phyloP scores from a whole-genome alignment of 164 flowering plant species.

The Aristolochia californica region DNA sequence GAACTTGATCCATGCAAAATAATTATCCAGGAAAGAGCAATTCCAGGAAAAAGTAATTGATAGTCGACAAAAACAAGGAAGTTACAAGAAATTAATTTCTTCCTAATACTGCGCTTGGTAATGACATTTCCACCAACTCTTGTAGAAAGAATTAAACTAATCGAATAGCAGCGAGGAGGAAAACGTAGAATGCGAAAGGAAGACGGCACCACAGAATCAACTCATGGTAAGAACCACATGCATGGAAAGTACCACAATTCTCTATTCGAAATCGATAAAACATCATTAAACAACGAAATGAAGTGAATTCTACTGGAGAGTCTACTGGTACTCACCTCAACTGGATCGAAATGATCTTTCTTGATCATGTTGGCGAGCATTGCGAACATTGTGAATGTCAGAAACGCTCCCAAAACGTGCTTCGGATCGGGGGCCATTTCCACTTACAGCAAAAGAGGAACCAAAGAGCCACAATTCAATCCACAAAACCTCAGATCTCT shows the following conservation, averaged over 20 bases:
- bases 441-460: neutral
- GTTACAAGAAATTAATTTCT: too few relatives aligned
- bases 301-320: neutral
- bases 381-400: constrained; percentile 85
- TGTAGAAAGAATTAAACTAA: too few relatives aligned
- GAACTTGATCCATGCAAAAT: too few relatives aligned
- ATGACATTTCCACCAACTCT: too few relatives aligned
- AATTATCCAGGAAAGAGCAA: too few relatives aligned
- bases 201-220: too few relatives aligned
- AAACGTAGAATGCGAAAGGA: too few relatives aligned
- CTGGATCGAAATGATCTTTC: constrained; percentile 56
- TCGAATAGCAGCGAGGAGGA: too few relatives aligned
- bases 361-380: constrained; percentile 94
- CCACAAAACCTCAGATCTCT: neutral
- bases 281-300: neutral
- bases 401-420: constrained; percentile 70
- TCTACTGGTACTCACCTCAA: constrained; percentile 1
- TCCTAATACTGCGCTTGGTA: too few relatives aligned
- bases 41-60: too few relatives aligned
- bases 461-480: neutral
- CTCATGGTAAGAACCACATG: too few relatives aligned
- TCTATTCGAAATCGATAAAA: neutral
- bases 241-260: neutral
- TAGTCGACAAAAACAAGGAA: too few relatives aligned
- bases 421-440: constrained; percentile 69